Evolutionary conservation across 2,329 filamentous ascomycete species (phyloP).

Genomic region (Annulohypoxylon truncatum): DNA sequence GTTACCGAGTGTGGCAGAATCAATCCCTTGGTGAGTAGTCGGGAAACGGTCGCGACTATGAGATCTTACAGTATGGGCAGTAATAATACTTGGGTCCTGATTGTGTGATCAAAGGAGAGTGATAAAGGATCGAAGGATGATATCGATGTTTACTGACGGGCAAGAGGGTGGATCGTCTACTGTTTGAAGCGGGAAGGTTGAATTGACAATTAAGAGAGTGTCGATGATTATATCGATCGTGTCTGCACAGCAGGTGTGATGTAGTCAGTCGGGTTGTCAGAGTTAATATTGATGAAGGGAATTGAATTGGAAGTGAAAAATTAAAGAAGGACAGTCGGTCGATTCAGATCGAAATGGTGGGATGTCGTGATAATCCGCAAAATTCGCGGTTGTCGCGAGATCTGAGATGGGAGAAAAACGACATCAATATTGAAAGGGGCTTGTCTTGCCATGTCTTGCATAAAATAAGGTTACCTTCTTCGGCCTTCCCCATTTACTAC

Average conservation of each 20-base stretch:
- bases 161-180: slow-evolving; percentile 8
- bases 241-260: slow-evolving; percentile 37
- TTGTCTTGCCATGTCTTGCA: slow-evolving; percentile 11
- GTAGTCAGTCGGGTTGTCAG: slow-evolving; percentile 7
- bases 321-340: slow-evolving; percentile 24
- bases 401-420: slow-evolving; percentile 18
- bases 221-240: slow-evolving; percentile 12
- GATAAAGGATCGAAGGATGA: slow-evolving; percentile 1
- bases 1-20: background rate
- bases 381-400: slow-evolving; percentile 30
- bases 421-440: slow-evolving; percentile 21
- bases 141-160: background rate
- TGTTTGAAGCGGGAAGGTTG: slow-evolving; percentile 1
- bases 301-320: background rate
- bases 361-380: slow-evolving; percentile 2
- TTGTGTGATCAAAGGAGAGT: slow-evolving; percentile 10
- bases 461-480: slow-evolving; percentile 18
- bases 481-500: slow-evolving; percentile 17
- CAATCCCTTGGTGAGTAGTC: background rate
- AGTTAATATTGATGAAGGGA: slow-evolving; percentile 1
- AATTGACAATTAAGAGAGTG: slow-evolving; percentile 27
- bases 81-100: slow-evolving; percentile 9
- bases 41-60: slow-evolving; percentile 1
- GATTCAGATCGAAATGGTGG: slow-evolving; percentile 23
- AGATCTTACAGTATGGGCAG: background rate